Percentiles rank a stretch among this genome's conserved stretches.
phyloP scores from a whole-genome alignment of 1,284 basidiomycete species.

The Phlebopus sp. region DNA sequence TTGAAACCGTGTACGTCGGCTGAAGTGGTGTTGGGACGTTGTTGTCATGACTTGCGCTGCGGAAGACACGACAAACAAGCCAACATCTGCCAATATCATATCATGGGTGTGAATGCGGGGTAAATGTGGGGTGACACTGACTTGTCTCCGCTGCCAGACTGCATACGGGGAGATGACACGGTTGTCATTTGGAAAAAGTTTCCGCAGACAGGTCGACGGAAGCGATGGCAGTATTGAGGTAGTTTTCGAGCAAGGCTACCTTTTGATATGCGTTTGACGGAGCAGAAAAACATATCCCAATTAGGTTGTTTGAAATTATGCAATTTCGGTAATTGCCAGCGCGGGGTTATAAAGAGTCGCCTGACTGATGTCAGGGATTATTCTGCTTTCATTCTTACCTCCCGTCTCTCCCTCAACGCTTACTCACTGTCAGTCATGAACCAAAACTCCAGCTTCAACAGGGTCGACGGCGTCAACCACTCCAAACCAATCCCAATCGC shows the following conservation, averaged over 20 bases:
- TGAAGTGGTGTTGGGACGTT: no score
- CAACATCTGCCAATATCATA: no score
- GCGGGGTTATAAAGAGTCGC: conserved; percentile 25
- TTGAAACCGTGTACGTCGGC: no score
- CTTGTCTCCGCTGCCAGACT: neutral
- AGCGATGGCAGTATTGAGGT: no score
- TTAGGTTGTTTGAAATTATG: conserved; percentile 16
- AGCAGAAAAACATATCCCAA: neutral
- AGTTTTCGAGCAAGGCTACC: no score
- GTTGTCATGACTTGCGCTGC: no score
- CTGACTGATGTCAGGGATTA: neutral
- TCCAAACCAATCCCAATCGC: conserved; percentile 67
- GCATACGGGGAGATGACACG: neutral
- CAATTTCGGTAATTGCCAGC: conserved; percentile 26
- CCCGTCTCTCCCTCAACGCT: neutral
- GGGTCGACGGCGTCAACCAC: conserved; percentile 38
- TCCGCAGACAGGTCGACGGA: no score
- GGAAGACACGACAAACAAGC: no score
- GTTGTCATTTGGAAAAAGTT: no score
- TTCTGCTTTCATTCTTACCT: neutral
- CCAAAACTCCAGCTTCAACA: conserved; percentile 10
- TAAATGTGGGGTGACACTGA: neutral
- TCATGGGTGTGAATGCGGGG: neutral
- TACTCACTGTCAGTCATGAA: conserved; percentile 9
- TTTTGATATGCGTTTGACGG: no score